Percentiles rank a stretch among this genome's conserved stretches.
Conservation (phyloP, 2,329 filamentous ascomycete species). For the Stachybotrys chartarum region DNA sequence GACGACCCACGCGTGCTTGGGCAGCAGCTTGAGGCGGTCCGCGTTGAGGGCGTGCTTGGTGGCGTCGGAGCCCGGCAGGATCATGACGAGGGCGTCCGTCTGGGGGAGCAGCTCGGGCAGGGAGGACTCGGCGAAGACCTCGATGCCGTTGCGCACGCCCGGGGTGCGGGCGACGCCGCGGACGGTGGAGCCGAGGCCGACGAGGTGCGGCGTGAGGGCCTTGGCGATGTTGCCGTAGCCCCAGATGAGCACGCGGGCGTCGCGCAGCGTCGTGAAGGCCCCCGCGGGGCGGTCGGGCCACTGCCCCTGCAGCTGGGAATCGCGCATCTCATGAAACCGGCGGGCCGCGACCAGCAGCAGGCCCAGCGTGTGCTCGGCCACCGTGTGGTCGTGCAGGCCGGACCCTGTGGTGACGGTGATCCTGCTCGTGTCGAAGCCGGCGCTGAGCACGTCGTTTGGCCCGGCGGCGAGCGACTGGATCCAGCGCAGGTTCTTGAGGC, state of each 20-base stretch:
- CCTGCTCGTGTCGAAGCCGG: conserved; percentile 48
- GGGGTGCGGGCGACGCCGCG: conserved; percentile 47
- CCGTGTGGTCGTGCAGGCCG: conserved; percentile 56
- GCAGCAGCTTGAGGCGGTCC: conserved; percentile 44
- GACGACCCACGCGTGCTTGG: conserved; percentile 49
- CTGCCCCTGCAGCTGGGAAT: conserved; percentile 47
- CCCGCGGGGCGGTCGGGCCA: conserved; percentile 54
- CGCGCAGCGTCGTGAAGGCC: conserved; percentile 52
- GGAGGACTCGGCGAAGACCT: conserved; percentile 49
- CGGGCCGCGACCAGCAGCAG: conserved; percentile 48
- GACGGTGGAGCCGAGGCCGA: conserved; percentile 49
- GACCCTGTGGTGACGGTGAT: conserved; percentile 53
- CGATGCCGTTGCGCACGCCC: conserved; percentile 51
- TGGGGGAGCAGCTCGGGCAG: conserved; percentile 44
- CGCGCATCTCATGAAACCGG: conserved; percentile 55
- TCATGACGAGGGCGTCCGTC: conserved; percentile 63
- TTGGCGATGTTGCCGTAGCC: conserved; percentile 63
- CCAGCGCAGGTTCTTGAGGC: conserved; percentile 52
- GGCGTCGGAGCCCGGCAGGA: conserved; percentile 50
- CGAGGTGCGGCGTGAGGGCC: conserved; percentile 46
- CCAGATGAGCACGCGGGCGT: conserved; percentile 53
- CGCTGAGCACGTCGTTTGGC: conserved; percentile 56
- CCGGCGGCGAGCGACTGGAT: conserved; percentile 61
- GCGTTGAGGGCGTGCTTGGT: conserved; percentile 48
- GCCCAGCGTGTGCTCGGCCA: conserved; percentile 57